Evolutionary conservation across 2,329 filamentous ascomycete genomes (phyloP).

Genomic region (Drechslerella dactyloides): DNA sequence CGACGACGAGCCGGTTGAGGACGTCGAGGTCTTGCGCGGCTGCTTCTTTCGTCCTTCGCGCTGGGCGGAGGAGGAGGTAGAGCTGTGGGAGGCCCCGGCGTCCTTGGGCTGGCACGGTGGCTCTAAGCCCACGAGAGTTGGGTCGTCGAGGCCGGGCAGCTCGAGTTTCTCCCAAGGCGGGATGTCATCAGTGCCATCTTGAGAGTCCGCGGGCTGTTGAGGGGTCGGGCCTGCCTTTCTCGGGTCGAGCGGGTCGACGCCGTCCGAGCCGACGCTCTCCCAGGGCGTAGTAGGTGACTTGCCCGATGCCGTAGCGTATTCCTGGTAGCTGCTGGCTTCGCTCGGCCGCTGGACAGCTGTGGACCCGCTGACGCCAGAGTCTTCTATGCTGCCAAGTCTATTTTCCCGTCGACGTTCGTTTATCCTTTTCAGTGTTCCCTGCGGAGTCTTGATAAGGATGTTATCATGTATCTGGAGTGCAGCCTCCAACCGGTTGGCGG

Average conservation of each 20-base stretch:
- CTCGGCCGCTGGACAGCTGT: constrained; percentile 38
- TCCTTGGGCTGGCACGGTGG: constrained; percentile 26
- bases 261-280: constrained; percentile 25
- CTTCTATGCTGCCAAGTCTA: constrained; percentile 29
- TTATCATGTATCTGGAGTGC: constrained; percentile 35
- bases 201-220: constrained; percentile 7
- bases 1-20: constrained; percentile 32
- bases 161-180: constrained; percentile 48
- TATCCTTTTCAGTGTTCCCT: constrained; percentile 29
- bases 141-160: constrained; percentile 38
- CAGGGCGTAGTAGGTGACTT: constrained; percentile 30
- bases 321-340: constrained; percentile 42
- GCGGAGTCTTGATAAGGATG: constrained; percentile 43
- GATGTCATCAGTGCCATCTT: constrained; percentile 13
- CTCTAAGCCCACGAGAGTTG: constrained; percentile 37
- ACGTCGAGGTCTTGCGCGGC: constrained; percentile 35
- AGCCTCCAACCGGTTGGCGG: constrained; percentile 40
- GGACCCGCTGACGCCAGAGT: constrained; percentile 38
- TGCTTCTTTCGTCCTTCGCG: constrained; percentile 26
- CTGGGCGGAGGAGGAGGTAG: constrained; percentile 7
- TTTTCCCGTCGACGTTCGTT: constrained; percentile 24
- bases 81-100: constrained; percentile 5
- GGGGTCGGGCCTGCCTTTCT: constrained; percentile 13
- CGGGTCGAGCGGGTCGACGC: constrained; percentile 40
- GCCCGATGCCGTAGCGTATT: constrained; percentile 18